Base-by-base conservation (phyloP, 805 yeast genomes). In the Pichia sporocuriosa region DNA sequence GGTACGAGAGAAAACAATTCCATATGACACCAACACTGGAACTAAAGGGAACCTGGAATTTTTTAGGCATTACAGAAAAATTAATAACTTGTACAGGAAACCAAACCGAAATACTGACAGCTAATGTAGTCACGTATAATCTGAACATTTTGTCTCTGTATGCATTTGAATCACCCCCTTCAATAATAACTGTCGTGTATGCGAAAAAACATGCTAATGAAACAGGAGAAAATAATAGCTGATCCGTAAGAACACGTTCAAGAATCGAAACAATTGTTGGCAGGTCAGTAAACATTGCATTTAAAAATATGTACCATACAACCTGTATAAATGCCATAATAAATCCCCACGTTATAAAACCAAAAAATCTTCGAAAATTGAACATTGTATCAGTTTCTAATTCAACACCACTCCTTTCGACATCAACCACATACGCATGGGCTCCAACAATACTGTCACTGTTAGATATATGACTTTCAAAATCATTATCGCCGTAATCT, bases 1-100 rank as follows among this genome's bases (percentile, higher is more conserved):
- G 70, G 73, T 85, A 77, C 0, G 95, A 87, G 37, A 90, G 66
- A 65, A 84, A 89, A 40, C 96, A 88, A 58, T 93, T 90, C 97
- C 98, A 90, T 28, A 90, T 65, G 16, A 90, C 94, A 23, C 95
- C 90, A 6, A 93, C 68, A 16, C 64, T 84, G 8, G 93, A 82
- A 42, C 94, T 81, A 59, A 93, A 90, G 0, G 97, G 96, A 5
- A 90, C 95, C 61, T 90, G 97, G 51, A 79, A 74, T 45, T 70
- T 70, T 45, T 77, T 69, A 1, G 90, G 90, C 61, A 84, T 73
- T 2, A 81, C 55, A 41, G 81, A 66, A 51, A 84, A 84, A 53
- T 84, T 84, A 48, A 84, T 66, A 48, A 84, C 79, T 53, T 84
- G 94, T 17, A 83, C 88, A 9, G 84, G 75, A 40, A 86, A 84